Base-by-base conservation (phyloP, 257 asterid species). In the Salvia splendens region DNA sequence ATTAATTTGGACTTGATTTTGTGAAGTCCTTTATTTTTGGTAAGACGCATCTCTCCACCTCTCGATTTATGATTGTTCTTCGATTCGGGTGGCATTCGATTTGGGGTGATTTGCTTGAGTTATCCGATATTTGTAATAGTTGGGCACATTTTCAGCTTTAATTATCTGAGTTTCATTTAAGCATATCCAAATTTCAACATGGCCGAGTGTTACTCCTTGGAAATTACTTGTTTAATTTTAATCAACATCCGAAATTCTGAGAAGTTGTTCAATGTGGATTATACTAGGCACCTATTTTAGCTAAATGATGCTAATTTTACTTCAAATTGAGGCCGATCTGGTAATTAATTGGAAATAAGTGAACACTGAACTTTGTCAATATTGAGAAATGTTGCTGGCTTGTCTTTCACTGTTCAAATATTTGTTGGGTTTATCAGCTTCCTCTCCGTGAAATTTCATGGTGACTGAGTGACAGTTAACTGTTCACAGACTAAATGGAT, bases 21-120 rank as follows among this genome's bases (percentile, higher is more conserved):
- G 52, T 17, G 40, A 40, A 51, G 16, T 40, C 24, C 51, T 9
- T 51, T 36, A 12, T 40, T 66, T 65, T 41, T 17, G 66, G 51
- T 41, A 61, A 42, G 20, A 42, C 30, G 4, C 38, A 32, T 32
- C 32, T 51, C 8, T 48, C 28, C 54, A 48, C n/a, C 28, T 48
- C 28, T 30, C 3, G 41, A 15, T 59, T 9, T 59, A 11, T 9
- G 32, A 36, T 3, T 36, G 17, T 35, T 12, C 33, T 14, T 3
- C 3, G 46, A 59, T 28, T 55, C 10, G 9, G 11, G 20, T 16
- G 17, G 51, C 5, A 46, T 46, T 46, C 20, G 11, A 55, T 55
- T 30, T 30, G 8, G 2, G 28, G 54, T 3, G 8, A 48, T 48
- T 47, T 48, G 28, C 9, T 15, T 5, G 10, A 40, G 45, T 40